phyloP scores from a whole-genome alignment of 2,329 filamentous ascomycete genomes.

The Pyricularia grisea region DNA sequence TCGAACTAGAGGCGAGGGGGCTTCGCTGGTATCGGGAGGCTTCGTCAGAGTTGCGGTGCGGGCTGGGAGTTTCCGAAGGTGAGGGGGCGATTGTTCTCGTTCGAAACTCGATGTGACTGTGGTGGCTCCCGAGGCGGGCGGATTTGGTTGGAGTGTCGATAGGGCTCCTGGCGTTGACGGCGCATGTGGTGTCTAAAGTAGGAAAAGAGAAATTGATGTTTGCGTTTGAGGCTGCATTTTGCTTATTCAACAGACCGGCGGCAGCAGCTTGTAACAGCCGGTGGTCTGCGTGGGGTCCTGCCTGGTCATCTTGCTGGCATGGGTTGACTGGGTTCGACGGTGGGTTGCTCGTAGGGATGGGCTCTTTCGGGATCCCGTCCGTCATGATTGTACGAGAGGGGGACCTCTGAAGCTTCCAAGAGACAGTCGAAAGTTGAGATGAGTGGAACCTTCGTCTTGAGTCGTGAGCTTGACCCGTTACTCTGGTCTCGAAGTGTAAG shows the following conservation, averaged over 20 bases:
- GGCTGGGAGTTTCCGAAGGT: conserved; percentile 13
- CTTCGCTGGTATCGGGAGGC: conserved; percentile 5
- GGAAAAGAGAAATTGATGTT: conserved; percentile 3
- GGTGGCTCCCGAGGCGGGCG: background rate
- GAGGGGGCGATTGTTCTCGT: conserved; percentile 21
- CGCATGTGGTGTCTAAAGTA: conserved; percentile 2
- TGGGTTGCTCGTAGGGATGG: conserved; percentile 14
- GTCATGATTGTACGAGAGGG: conserved; percentile 3
- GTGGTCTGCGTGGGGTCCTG: conserved; percentile 1
- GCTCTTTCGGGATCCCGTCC: conserved; percentile 3
- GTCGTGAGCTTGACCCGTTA: background rate
- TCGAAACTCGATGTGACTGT: conserved; percentile 15
- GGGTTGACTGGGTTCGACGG: background rate
- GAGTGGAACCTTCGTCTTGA: background rate
- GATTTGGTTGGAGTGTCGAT: background rate
- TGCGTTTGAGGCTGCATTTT: conserved; percentile 5
- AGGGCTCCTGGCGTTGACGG: background rate
- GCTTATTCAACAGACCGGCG: conserved; percentile 4
- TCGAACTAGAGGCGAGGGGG: conserved; percentile 2
- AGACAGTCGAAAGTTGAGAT: background rate
- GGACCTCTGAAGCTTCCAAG: background rate
- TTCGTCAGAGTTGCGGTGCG: conserved; percentile 9
- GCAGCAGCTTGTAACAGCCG: conserved; percentile 4
- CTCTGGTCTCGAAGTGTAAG: background rate
- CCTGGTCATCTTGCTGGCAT: conserved; percentile 3